A percentile compares a stretch with the other conserved stretches of the same genome.
Conservation (phyloP, 176 grass and related monocot genomes). For the Zizania latifolia region DNA sequence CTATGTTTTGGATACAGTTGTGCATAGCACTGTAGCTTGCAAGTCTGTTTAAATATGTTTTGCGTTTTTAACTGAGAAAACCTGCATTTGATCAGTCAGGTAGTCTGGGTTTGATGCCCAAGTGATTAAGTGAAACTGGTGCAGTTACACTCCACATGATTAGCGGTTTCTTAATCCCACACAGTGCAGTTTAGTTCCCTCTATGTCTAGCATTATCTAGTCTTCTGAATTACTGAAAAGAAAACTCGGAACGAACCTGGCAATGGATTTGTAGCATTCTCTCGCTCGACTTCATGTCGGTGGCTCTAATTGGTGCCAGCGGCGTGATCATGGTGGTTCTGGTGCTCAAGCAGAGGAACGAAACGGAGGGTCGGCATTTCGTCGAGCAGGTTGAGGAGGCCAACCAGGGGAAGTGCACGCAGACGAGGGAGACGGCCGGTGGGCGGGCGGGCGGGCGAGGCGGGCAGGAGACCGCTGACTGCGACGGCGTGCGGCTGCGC, state of each 20-base stretch:
- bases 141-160: background rate
- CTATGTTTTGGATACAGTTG: background rate
- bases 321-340: background rate
- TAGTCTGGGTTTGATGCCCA: background rate
- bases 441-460: too few relatives aligned
- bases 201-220: background rate
- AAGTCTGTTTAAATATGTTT: background rate
- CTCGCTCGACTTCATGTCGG: background rate
- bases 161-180: background rate
- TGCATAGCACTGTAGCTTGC: background rate
- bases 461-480: too few relatives aligned
- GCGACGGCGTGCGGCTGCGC: too few relatives aligned
- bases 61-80: background rate
- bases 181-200: background rate
- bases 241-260: background rate
- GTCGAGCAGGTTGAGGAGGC: background rate
- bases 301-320: background rate
- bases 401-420: too few relatives aligned
- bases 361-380: background rate
- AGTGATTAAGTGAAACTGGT: background rate
- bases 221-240: background rate
- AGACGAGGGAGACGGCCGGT: too few relatives aligned
- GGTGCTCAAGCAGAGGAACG: background rate
- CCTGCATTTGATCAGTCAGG: background rate
- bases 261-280: background rate